Evolutionary conservation across 495 filamentous ascomycete genomes (phyloP), one percentile per base, ranked within the genome.

Genomic region (Aspergillus indologenus): DNA sequence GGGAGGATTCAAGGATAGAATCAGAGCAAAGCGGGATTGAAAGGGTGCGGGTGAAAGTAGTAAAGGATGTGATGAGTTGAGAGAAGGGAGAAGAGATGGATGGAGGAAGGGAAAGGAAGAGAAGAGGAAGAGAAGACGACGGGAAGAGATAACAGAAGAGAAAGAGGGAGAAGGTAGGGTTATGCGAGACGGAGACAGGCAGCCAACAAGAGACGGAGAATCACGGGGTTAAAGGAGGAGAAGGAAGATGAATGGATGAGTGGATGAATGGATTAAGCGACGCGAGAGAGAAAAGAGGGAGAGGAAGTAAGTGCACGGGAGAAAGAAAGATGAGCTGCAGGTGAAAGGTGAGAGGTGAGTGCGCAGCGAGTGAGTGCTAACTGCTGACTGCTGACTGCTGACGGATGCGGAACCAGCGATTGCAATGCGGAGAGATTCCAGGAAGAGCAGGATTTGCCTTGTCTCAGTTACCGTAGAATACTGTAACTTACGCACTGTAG

Each of bases 381-480:
- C 46, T 45, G n/a, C n/a, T n/a, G n/a, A n/a, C n/a, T n/a, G n/a
- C n/a, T n/a, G n/a, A n/a, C n/a, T 53, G 53, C 52, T 62, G 61
- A 60, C 54, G 45, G 51, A 59, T 53, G 48, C 53, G 54, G 55
- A 57, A 31, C 54, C 55, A 43, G 47, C 47, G 54, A 44, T 46
- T 49, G 22, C 45, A 49, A 44, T 59, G 55, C 56, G 58, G 54
- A 60, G 62, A 40, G 34, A 40, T 9, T 40, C 34, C 34, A 40
- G 2, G 34, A 40, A 40, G 34, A 57, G 43, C 49, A 61, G 53
- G 59, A 46, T 62, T 60, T 54, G 44, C 29, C 47, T 40, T 48
- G 60, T 59, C 63, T 57, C 54, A 22, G 42, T 29, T 62, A 65
- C 63, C 45, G 51, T 24, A 0, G 40, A 20, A 21, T 62, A 62